These are phyloP conservation scores for Alternaria conjuncta DNA, from an alignment of 2,329 filamentous ascomycete species.

Conservation along the genomic window DNA sequence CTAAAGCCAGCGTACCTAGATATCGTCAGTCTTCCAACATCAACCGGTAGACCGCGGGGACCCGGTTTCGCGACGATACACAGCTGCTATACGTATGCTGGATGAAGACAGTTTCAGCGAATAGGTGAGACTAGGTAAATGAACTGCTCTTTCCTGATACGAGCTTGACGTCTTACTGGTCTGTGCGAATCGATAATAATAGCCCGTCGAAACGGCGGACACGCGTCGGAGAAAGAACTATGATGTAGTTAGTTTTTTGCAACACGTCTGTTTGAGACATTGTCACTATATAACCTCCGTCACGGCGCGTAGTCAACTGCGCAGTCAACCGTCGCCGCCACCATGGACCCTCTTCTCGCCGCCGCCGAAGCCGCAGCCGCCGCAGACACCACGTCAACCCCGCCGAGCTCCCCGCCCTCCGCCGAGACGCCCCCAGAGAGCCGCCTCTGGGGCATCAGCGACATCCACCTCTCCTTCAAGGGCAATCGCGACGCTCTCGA, in stretches of 20 bases:
- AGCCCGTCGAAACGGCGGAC: not conserved
- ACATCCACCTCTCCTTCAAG: conserved; percentile 57
- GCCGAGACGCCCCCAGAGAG: conserved; percentile 22
- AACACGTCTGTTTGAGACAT: not conserved
- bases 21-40: not conserved
- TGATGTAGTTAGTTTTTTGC: not conserved
- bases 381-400: conserved; percentile 6
- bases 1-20: not conserved
- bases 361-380: conserved; percentile 21
- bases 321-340: not conserved
- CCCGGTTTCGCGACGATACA: not conserved
- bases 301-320: not conserved
- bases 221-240: not conserved
- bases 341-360: conserved; percentile 34
- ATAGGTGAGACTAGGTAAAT: not conserved
- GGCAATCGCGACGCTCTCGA: conserved; percentile 53
- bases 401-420: conserved; percentile 13
- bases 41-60: conserved; percentile 1
- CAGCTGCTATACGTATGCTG: not conserved
- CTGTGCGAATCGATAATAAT: conserved; percentile 1
- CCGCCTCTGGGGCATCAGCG: conserved; percentile 54
- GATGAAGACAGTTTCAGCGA: not conserved
- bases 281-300: not conserved
- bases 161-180: conserved; percentile 1
- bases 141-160: not conserved